phyloP scores from a whole-genome alignment of 2,329 filamentous ascomycete species.

The Sclerotinia subarctica region DNA sequence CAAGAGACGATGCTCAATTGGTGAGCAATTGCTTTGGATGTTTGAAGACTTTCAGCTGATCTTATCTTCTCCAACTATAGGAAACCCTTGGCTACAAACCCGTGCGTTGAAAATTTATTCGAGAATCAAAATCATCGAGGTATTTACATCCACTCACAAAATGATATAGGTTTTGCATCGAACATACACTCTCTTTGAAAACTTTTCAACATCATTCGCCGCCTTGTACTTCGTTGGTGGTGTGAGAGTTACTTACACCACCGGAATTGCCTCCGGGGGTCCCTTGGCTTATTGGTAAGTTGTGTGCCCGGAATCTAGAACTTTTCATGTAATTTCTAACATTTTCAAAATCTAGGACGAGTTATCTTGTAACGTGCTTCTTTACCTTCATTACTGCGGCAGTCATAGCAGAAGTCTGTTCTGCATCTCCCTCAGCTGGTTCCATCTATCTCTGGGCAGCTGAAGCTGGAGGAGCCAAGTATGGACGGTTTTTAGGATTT shows the following conservation, averaged over 20 bases:
- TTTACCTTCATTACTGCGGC: slow-evolving; percentile 26
- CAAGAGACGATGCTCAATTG: slow-evolving; percentile 20
- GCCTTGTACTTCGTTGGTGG: slow-evolving; percentile 60
- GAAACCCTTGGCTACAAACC: slow-evolving; percentile 54
- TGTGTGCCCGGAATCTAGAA: slow-evolving; percentile 6
- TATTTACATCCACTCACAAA: not conserved
- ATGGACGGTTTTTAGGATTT: slow-evolving; percentile 24
- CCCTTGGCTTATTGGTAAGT: slow-evolving; percentile 57
- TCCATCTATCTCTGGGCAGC: slow-evolving; percentile 26
- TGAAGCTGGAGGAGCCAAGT: slow-evolving; percentile 22
- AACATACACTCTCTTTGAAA: slow-evolving; percentile 55
- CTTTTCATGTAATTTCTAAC: not conserved
- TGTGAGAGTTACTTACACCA: slow-evolving; percentile 59
- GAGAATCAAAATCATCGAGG: not conserved
- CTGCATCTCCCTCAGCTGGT: slow-evolving; percentile 24
- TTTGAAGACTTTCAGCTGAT: slow-evolving; percentile 17
- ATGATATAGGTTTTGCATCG: slow-evolving; percentile 44
- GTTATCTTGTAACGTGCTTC: slow-evolving; percentile 45
- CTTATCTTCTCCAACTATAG: slow-evolving; percentile 30
- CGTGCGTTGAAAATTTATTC: slow-evolving; percentile 39
- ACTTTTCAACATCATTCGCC: slow-evolving; percentile 58
- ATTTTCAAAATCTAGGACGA: slow-evolving; percentile 46
- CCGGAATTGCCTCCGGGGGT: slow-evolving; percentile 58
- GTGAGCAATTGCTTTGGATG: not conserved
- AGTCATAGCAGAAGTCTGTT: slow-evolving; percentile 25